A percentile compares a stretch with the other conserved stretches of the same genome.
Evolutionary conservation across 2,329 filamentous ascomycete genomes (phyloP).

Genomic region (Colletotrichum sp.): DNA sequence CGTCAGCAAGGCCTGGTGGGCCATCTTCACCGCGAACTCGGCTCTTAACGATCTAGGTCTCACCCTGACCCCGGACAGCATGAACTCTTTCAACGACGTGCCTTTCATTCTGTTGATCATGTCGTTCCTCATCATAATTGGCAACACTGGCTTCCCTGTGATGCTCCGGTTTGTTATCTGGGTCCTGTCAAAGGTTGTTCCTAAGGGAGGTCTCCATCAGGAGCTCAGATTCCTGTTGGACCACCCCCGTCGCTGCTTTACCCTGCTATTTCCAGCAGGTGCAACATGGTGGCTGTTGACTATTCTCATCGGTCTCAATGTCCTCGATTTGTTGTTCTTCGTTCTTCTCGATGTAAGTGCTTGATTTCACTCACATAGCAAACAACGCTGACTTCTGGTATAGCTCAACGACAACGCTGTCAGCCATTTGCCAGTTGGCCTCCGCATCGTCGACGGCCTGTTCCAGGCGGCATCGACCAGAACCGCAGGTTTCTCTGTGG

Average conservation of each 20-base stretch:
- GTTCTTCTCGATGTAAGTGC: conserved; percentile 83
- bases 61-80: conserved; percentile 90
- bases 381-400: conserved; percentile 26
- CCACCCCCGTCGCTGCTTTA: conserved; percentile 95
- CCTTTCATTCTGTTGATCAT: conserved; percentile 78
- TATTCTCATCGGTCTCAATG: conserved; percentile 83
- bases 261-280: conserved; percentile 85
- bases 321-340: conserved; percentile 87
- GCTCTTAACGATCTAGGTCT: conserved; percentile 96
- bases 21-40: conserved; percentile 85
- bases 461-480: conserved; percentile 91
- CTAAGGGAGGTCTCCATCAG: conserved; percentile 80
- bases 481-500: conserved; percentile 87
- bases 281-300: conserved; percentile 97
- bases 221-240: conserved; percentile 90
- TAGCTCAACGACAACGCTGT: conserved; percentile 77
- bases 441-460: conserved; percentile 82
- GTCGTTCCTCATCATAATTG: conserved; percentile 88
- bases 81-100: conserved; percentile 85
- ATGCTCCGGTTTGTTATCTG: conserved; percentile 96
- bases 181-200: conserved; percentile 71
- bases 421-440: conserved; percentile 70
- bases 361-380: neutral
- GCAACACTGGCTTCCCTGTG: conserved; percentile 94
- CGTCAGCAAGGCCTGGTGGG: conserved; percentile 84